phyloP scores from a whole-genome alignment of 805 yeast species.

The Yueomyces sp. region DNA sequence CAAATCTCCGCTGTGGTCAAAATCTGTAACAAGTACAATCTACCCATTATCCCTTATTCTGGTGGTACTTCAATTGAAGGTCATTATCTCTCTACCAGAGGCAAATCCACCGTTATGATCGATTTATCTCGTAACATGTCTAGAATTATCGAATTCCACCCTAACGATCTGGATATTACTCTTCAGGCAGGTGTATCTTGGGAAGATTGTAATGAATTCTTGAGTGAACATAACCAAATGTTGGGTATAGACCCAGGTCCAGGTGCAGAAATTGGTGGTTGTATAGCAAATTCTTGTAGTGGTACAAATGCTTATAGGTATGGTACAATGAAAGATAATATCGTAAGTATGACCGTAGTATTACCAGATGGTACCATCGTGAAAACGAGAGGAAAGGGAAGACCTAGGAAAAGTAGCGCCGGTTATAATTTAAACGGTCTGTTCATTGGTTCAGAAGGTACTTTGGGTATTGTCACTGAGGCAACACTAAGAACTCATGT shows the following conservation, averaged over 20 bases:
- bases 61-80: constrained; percentile 79
- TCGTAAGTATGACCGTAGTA: constrained; percentile 56
- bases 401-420: constrained; percentile 69
- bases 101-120: constrained; percentile 47
- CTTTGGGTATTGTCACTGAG: constrained; percentile 66
- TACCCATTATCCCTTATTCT: constrained; percentile 67
- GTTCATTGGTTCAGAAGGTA: constrained; percentile 69
- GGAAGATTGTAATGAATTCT: constrained; percentile 49
- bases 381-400: constrained; percentile 49
- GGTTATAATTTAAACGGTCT: constrained; percentile 70
- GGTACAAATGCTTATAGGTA: constrained; percentile 71
- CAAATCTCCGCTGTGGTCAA: constrained; percentile 53
- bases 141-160: constrained; percentile 40
- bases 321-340: constrained; percentile 72
- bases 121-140: constrained; percentile 48
- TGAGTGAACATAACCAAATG: constrained; percentile 36
- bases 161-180: constrained; percentile 53
- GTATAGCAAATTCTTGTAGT: constrained; percentile 65
- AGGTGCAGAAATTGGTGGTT: constrained; percentile 70
- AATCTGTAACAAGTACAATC: constrained; percentile 42
- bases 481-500: constrained; percentile 60
- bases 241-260: constrained; percentile 77
- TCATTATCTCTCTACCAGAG: constrained; percentile 60
- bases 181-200: constrained; percentile 76
- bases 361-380: constrained; percentile 69